Percentiles rank a stretch among this genome's conserved stretches.
These are phyloP conservation scores for Singerocomus inundabilis DNA, from an alignment of 1,284 basidiomycete genomes.

Conservation along the genomic window DNA sequence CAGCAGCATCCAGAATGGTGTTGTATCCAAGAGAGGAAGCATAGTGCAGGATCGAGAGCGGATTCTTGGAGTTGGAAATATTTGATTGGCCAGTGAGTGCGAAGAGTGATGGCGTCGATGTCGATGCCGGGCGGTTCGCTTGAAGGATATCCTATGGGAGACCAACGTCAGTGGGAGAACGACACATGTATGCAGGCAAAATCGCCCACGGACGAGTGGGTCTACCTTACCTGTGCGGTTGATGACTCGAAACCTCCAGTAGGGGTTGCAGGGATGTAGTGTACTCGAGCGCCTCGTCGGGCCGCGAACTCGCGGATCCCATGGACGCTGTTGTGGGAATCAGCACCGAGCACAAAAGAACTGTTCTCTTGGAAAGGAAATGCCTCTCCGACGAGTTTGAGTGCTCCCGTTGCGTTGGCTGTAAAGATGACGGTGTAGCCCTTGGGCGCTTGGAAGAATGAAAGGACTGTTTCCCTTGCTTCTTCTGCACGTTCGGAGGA, in stretches of 20 bases:
- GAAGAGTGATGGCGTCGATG: conserved; percentile 57
- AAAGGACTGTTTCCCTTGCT: conserved; percentile 65
- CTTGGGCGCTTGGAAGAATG: conserved; percentile 71
- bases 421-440: conserved; percentile 82
- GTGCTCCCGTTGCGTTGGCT: conserved; percentile 71
- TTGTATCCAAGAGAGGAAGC: conserved; percentile 69
- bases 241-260: conserved; percentile 60
- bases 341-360: conserved; percentile 61
- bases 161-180: conserved; percentile 4
- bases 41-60: conserved; percentile 54
- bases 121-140: conserved; percentile 40
- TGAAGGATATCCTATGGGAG: conserved; percentile 41
- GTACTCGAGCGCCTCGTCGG: conserved; percentile 51
- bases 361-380: conserved; percentile 65
- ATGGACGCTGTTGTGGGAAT: conserved; percentile 83
- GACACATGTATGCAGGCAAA: conserved; percentile 19
- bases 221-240: conserved; percentile 52
- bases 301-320: conserved; percentile 74
- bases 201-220: not conserved
- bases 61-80: conserved; percentile 66
- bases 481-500: conserved; percentile 64
- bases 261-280: conserved; percentile 62
- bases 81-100: conserved; percentile 80
- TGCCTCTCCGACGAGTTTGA: conserved; percentile 79
- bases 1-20: conserved; percentile 76